phyloP scores from a whole-genome alignment of 1,284 basidiomycete species.

The Hypsizygus ulmarius region DNA sequence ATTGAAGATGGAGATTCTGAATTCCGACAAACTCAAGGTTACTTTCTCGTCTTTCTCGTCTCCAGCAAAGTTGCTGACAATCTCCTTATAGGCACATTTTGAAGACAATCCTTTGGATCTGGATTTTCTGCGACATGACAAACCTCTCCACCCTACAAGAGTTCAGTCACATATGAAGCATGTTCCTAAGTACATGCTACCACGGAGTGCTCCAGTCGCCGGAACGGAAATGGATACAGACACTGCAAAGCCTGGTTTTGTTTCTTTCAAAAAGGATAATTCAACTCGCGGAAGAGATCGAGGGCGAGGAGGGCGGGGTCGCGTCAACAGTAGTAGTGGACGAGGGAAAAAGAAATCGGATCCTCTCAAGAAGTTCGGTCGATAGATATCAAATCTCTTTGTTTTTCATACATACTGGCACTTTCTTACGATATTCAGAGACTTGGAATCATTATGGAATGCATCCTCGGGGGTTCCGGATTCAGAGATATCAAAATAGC shows the following conservation, averaged over 20 bases:
- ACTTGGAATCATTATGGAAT: not conserved
- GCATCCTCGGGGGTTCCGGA: not conserved
- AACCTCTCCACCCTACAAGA: slow-evolving; percentile 85
- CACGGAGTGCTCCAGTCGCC: slow-evolving; percentile 65
- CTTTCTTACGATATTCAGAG: not conserved
- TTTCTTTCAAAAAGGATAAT: slow-evolving; percentile 65
- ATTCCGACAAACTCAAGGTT: slow-evolving; percentile 95
- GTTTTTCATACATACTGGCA: not conserved
- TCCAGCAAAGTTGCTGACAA: not conserved
- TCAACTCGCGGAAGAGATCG: slow-evolving; percentile 52
- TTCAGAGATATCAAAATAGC: not conserved
- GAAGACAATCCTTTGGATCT: slow-evolving; percentile 96
- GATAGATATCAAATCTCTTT: slow-evolving; percentile 24
- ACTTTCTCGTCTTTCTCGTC: not conserved
- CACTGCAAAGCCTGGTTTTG: slow-evolving; percentile 45
- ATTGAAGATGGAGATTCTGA: slow-evolving; percentile 90
- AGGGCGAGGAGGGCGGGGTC: slow-evolving; percentile 47
- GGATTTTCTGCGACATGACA: slow-evolving; percentile 93
- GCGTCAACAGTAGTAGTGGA: slow-evolving; percentile 34
- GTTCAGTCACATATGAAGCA: slow-evolving; percentile 95
- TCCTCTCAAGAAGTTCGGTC: slow-evolving; percentile 73
- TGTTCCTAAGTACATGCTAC: slow-evolving; percentile 91
- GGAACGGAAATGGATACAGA: slow-evolving; percentile 27
- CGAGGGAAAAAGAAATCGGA: slow-evolving; percentile 67
- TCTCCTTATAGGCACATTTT: slow-evolving; percentile 78